These are phyloP conservation scores for Hirschfeldia incana DNA, from an alignment of 345 rosid genomes.

Conservation along the genomic window DNA sequence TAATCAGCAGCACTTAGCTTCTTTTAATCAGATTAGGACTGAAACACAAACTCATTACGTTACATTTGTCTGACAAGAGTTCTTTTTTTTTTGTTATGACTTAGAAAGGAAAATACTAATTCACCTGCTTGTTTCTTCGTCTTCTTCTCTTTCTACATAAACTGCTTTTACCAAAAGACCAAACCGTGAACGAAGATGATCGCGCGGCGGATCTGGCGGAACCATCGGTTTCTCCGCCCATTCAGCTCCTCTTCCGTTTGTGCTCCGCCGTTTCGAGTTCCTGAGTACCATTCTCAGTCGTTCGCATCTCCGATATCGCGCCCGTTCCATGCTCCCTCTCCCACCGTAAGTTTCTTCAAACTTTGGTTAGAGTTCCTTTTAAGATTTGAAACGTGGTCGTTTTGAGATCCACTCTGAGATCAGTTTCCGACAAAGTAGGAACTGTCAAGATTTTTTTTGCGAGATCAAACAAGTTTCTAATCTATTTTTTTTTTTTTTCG, in stretches of 20 bases:
- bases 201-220: conserved; percentile 41
- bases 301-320: conserved; percentile 15
- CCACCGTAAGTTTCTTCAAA: conserved; percentile 18
- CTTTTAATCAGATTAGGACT: conserved; percentile 2
- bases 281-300: conserved; percentile 22
- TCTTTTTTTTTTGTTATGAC: no score
- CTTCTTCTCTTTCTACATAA: background rate
- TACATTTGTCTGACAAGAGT: background rate
- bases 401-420: background rate
- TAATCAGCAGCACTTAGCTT: background rate
- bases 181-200: conserved; percentile 28
- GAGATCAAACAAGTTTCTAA: background rate
- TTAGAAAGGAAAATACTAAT: background rate
- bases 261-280: conserved; percentile 12
- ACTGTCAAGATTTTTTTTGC: background rate
- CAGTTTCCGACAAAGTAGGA: background rate
- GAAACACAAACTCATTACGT: conserved; percentile 9
- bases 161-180: background rate
- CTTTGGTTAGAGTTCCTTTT: background rate
- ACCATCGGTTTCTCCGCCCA: conserved; percentile 33
- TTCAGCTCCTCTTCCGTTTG: conserved; percentile 26
- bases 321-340: background rate
- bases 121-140: background rate
- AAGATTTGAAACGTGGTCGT: background rate
- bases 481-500: background rate